A percentile compares a stretch with the other conserved stretches of the same genome.
These are phyloP conservation scores for Lentinula edodes DNA, from an alignment of 768 basidiomycete genomes.

Conservation along the genomic window DNA sequence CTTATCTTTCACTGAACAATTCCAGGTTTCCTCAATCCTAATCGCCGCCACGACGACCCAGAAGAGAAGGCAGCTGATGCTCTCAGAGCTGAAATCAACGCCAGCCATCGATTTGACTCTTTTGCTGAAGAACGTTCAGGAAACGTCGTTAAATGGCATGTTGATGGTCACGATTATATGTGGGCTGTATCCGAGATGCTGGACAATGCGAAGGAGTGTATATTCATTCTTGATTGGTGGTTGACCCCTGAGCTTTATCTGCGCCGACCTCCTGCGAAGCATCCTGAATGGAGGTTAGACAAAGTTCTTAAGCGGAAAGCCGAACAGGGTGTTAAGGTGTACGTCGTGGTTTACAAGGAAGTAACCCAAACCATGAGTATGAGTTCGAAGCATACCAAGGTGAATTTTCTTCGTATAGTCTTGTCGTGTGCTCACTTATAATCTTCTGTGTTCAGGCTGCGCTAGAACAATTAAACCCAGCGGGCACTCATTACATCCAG, in stretches of 20 bases:
- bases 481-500: conserved; percentile 51
- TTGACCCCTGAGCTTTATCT: conserved; percentile 93
- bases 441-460: conserved; percentile 30
- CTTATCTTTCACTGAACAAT: no score
- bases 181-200: conserved; percentile 90
- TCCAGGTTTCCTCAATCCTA: neutral
- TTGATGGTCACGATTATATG: conserved; percentile 97
- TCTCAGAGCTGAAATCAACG: conserved; percentile 69
- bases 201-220: conserved; percentile 73
- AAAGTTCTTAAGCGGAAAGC: conserved; percentile 82
- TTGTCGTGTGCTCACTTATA: neutral
- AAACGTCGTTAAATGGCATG: conserved; percentile 87
- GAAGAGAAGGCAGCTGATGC: conserved; percentile 68
- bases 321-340: conserved; percentile 84
- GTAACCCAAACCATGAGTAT: conserved; percentile 91
- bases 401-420: conserved; percentile 6
- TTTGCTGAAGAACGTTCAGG: conserved; percentile 70
- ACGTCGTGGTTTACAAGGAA: conserved; percentile 94
- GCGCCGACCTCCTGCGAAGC: conserved; percentile 80
- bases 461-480: conserved; percentile 76
- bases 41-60: conserved; percentile 66
- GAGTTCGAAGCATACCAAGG: conserved; percentile 83
- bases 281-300: conserved; percentile 89
- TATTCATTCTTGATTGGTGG: conserved; percentile 95
- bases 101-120: conserved; percentile 75